Percentiles rank a stretch among this genome's conserved stretches.
Evolutionary conservation across 2,329 filamentous ascomycete genomes (phyloP).

Genomic region (Raffaelea arxii): DNA sequence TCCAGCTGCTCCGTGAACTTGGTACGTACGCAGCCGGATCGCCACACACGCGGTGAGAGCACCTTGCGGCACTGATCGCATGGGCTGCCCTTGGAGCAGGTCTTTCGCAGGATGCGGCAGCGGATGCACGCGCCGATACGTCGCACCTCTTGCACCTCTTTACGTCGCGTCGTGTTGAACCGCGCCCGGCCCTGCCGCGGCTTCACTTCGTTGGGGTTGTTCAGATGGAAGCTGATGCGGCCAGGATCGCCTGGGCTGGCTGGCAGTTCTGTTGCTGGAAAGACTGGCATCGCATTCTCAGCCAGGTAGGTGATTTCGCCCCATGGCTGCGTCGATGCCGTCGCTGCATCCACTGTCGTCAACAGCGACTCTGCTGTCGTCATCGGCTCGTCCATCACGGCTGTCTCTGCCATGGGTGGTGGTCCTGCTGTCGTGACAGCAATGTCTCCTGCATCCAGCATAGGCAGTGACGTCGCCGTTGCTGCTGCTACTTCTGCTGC

Average conservation of each 20-base stretch:
- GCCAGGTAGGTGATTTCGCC: conserved; percentile 43
- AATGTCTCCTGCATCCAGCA: no score
- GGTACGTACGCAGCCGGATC: conserved; percentile 51
- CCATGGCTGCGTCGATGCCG: conserved; percentile 33
- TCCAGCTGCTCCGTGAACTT: conserved; percentile 52
- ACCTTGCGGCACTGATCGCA: conserved; percentile 57
- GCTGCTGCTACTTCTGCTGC: no score
- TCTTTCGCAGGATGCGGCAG: conserved; percentile 56
- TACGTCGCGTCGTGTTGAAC: conserved; percentile 48
- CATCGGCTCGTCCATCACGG: conserved; percentile 10
- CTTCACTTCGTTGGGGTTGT: conserved; percentile 36
- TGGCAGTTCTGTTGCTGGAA: conserved; percentile 13
- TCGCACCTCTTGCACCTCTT: conserved; percentile 55
- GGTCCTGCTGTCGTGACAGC: neutral
- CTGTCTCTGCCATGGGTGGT: conserved; percentile 1
- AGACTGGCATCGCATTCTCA: conserved; percentile 18
- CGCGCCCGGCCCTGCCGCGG: conserved; percentile 45
- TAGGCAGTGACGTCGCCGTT: neutral
- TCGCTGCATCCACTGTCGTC: conserved; percentile 8
- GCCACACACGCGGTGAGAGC: conserved; percentile 55
- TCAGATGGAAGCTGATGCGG: conserved; percentile 44
- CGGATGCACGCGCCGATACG: conserved; percentile 57
- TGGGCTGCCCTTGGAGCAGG: conserved; percentile 53
- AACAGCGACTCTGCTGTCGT: neutral
- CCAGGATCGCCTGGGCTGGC: conserved; percentile 18